Conservation (phyloP, 345 rosid species). For the Brassica juncea region DNA sequence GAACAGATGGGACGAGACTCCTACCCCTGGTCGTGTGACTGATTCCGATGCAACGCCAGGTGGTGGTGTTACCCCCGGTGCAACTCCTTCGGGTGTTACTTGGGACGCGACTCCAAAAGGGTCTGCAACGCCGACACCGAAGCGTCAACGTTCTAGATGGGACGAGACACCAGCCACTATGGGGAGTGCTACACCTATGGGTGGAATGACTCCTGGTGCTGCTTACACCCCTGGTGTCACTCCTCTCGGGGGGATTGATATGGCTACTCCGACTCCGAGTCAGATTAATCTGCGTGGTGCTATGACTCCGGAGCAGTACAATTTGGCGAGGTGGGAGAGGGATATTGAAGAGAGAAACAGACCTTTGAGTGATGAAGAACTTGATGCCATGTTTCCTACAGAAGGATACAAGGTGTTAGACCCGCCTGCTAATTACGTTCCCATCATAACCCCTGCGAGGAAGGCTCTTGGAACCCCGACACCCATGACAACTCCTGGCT, state of each 20-base stretch:
- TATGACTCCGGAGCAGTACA: slow-evolving; percentile 89
- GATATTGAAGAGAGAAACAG: slow-evolving; percentile 98
- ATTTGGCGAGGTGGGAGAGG: slow-evolving; percentile 95
- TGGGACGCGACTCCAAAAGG: slow-evolving; percentile 98
- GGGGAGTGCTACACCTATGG: slow-evolving; percentile 96
- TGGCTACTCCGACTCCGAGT: slow-evolving; percentile 91
- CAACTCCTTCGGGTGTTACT: slow-evolving; percentile 90
- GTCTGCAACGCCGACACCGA: slow-evolving; percentile 84
- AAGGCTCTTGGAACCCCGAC: slow-evolving; percentile 88
- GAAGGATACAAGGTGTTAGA: slow-evolving; percentile 94
- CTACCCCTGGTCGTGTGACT: slow-evolving; percentile 84
- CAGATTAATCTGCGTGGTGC: slow-evolving; percentile 67
- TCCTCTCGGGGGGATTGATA: slow-evolving; percentile 79
- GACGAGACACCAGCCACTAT: slow-evolving; percentile 98
- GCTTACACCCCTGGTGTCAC: slow-evolving; percentile 90
- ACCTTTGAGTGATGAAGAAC: slow-evolving; percentile 94
- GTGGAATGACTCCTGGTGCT: slow-evolving; percentile 80
- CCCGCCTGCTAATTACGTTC: slow-evolving; percentile 94
- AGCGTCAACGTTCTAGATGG: slow-evolving; percentile 95
- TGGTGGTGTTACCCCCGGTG: slow-evolving; percentile 86
- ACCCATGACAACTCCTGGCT: slow-evolving; percentile 86
- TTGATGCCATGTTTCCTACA: slow-evolving; percentile 89
- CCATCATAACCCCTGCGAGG: slow-evolving; percentile 90
- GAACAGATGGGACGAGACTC: slow-evolving; percentile 98
- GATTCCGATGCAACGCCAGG: slow-evolving; percentile 94